A percentile compares a stretch with the other conserved stretches of the same genome.
phyloP scores from a whole-genome alignment of 2,329 filamentous ascomycete genomes.

The Hypoxylon sp. region DNA sequence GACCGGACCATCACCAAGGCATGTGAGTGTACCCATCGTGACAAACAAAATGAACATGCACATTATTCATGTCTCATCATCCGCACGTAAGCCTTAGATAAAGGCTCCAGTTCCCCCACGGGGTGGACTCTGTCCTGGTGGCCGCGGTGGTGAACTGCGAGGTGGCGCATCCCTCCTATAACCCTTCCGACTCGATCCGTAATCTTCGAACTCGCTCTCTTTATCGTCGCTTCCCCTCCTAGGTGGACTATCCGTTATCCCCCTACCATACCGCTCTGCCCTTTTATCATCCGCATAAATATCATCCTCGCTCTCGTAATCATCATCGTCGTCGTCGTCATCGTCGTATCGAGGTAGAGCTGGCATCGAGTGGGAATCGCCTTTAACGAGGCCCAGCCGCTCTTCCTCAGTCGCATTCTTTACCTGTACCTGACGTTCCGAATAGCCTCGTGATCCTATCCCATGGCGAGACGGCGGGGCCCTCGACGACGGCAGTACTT shows the following conservation, averaged over 20 bases:
- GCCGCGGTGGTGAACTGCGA: constrained; percentile 44
- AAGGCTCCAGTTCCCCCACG: constrained; percentile 39
- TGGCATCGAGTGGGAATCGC: constrained; percentile 66
- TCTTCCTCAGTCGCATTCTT: constrained; percentile 84
- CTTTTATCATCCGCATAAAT: constrained; percentile 53
- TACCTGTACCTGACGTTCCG: constrained; percentile 55
- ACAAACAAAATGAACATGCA: constrained; percentile 45
- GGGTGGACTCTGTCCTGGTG: constrained; percentile 44
- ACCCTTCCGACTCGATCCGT: constrained; percentile 47
- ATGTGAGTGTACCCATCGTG: constrained; percentile 30
- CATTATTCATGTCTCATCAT: constrained; percentile 51
- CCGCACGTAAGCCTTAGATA: constrained; percentile 23
- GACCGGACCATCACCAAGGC: constrained; percentile 18
- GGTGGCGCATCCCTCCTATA: constrained; percentile 48
- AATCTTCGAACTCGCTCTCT: constrained; percentile 49
- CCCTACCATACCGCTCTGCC: constrained; percentile 58
- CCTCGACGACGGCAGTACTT: constrained; percentile 49
- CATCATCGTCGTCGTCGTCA: constrained; percentile 55
- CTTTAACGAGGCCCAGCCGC: constrained; percentile 83
- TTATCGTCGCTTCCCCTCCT: constrained; percentile 54
- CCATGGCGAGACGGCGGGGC: constrained; percentile 55
- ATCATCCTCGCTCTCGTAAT: constrained; percentile 51
- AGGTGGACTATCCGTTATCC: constrained; percentile 59
- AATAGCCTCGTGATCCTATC: constrained; percentile 60
- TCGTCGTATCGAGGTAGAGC: constrained; percentile 57